phyloP scores from a whole-genome alignment of 805 yeast species.

The Metschnikowia borealis region DNA sequence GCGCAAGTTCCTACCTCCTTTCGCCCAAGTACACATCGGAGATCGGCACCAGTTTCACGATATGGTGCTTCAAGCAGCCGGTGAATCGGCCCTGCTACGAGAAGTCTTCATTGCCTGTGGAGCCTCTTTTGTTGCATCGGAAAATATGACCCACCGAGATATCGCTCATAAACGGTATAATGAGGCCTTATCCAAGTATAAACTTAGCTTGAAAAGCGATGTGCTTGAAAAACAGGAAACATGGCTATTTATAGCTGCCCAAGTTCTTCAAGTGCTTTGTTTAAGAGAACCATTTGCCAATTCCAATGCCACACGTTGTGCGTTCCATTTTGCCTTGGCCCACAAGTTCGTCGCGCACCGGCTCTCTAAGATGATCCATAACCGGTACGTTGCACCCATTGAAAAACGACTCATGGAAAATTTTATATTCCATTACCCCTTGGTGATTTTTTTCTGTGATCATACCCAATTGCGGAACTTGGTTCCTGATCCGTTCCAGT shows the following conservation, averaged over 20 bases:
- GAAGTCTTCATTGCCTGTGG: conserved; percentile 17
- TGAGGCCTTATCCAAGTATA: conserved; percentile 8
- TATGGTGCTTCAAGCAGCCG: conserved; percentile 11
- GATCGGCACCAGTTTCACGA: conserved; percentile 6
- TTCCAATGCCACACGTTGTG: conserved; percentile 15
- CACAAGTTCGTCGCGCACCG: conserved; percentile 4
- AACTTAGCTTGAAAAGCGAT: conserved; percentile 7
- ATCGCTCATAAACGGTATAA: conserved; percentile 12
- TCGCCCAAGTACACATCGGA: conserved; percentile 12
- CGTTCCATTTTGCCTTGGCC: conserved; percentile 16
- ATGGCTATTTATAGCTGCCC: conserved; percentile 18
- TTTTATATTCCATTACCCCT: conserved; percentile 16
- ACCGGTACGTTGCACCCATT: neutral
- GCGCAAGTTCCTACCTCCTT: conserved; percentile 13
- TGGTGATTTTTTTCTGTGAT: conserved; percentile 15
- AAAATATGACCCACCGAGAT: conserved; percentile 3
- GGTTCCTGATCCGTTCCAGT: conserved; percentile 14
- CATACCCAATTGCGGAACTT: conserved; percentile 7
- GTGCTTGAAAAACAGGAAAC: conserved; percentile 9
- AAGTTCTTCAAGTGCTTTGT: conserved; percentile 15
- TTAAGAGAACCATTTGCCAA: conserved; percentile 11
- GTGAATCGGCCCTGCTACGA: conserved; percentile 6
- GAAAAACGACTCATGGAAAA: conserved; percentile 15
- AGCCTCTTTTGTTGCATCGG: conserved; percentile 13
- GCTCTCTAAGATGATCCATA: conserved; percentile 1